phyloP scores from a whole-genome alignment of 306 rosid species.

The Albizia julibrissin region DNA sequence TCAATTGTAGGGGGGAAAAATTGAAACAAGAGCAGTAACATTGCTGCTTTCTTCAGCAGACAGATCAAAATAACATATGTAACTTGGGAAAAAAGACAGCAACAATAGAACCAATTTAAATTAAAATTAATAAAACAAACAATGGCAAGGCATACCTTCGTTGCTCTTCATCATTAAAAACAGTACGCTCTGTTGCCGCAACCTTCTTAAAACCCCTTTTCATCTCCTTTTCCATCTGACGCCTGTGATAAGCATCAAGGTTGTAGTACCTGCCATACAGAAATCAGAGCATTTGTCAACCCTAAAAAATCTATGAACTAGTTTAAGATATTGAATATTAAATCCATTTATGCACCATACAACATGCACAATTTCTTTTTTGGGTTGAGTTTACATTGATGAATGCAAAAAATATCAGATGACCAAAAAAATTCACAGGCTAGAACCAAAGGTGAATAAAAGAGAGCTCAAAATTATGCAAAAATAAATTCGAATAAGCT shows the following conservation, averaged over 20 bases:
- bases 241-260: slow-evolving; percentile 79
- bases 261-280: slow-evolving; percentile 74
- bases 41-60: slow-evolving; percentile 8
- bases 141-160: slow-evolving; percentile 59
- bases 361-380: slow-evolving; percentile 1
- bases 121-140: slow-evolving; percentile 19
- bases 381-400: background rate
- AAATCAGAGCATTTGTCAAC: slow-evolving; percentile 30
- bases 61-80: slow-evolving; percentile 14
- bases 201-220: slow-evolving; percentile 68
- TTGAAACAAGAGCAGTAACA: background rate
- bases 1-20: background rate
- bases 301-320: slow-evolving; percentile 1
- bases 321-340: slow-evolving; percentile 12
- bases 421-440: background rate
- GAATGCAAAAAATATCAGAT: slow-evolving; percentile 5
- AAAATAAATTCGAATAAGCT: slow-evolving; percentile 14
- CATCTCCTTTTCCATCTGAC: slow-evolving; percentile 67
- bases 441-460: slow-evolving; percentile 1
- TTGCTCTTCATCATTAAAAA: slow-evolving; percentile 92
- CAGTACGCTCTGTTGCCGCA: slow-evolving; percentile 62
- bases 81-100: background rate
- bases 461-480: background rate
- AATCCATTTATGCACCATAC: slow-evolving; percentile 16
- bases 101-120: slow-evolving; percentile 2